Base-by-base conservation (phyloP, 352 stramenopile species). In the Phytophthora pini region DNA sequence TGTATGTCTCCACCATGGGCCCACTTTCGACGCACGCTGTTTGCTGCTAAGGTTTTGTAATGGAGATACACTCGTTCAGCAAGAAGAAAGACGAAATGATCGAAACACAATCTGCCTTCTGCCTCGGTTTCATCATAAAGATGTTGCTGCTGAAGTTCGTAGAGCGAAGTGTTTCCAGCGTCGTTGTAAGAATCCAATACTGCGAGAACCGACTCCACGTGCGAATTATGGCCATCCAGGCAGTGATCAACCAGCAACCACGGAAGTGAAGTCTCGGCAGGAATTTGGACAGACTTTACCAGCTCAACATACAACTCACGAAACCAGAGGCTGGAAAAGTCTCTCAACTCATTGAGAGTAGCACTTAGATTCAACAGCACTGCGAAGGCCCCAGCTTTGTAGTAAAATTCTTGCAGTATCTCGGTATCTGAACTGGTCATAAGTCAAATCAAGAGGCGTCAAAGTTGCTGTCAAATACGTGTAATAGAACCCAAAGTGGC, bases 181-280 rank as follows among this genome's bases (percentile, higher is more conserved):
- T 97, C 88, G 48, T 97, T 96, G 72, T 97, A 97, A 17, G 90
- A 58, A 39, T 97, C 88, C 31, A 97, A 45, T 9, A 93, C 56
- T 38, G 82, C 87, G 2, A 94, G 47, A 3, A 83, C 56, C 9
- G 80, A 64, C 29, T 88, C 67, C 3, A 71, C 31, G n/a, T 48
- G 55, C 2, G 62, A 27, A 31, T 13, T 39, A 26, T 34, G 49
- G 34, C 61, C 65, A 39, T 75, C 61, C 26, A 95, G 65, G 9
- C 80, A 76, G 31, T 86, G 66, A 51, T 93, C 78, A 52, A 87
- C 72, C 4, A 97, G 66, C 24, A 96, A 56, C 90, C 89, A 97
- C 4, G 89, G 85, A 5, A 97, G 63, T 2, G 84, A 95, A 11
- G 82, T 77, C 43, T 93, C 82, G 8, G 89, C 86, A n/a, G 91